phyloP scores from a whole-genome alignment of 371 early-diverging fungal species.

The Lichtheimia ornata region DNA sequence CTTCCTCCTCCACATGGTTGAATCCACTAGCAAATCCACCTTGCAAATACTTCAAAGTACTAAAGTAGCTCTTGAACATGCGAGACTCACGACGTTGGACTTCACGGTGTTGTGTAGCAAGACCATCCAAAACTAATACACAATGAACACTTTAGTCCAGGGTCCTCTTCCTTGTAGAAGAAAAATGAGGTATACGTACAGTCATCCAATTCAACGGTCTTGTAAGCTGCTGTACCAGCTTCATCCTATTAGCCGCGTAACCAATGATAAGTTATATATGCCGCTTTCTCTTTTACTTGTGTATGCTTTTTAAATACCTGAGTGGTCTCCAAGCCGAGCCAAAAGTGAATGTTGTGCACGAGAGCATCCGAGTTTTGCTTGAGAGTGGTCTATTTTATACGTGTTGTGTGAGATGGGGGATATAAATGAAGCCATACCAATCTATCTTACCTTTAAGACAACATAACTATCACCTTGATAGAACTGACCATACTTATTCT shows the following conservation, averaged over 20 bases:
- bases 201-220: slow-evolving; percentile 87
- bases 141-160: background rate
- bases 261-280: background rate
- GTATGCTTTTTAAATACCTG: slow-evolving; percentile 19
- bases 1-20: slow-evolving; percentile 66
- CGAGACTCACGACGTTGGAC: slow-evolving; percentile 69
- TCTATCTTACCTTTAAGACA: slow-evolving; percentile 66
- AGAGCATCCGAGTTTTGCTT: slow-evolving; percentile 62
- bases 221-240: slow-evolving; percentile 90
- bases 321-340: slow-evolving; percentile 78
- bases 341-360: slow-evolving; percentile 82
- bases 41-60: slow-evolving; percentile 50
- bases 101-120: slow-evolving; percentile 82
- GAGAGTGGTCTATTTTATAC: slow-evolving; percentile 45
- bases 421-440: background rate
- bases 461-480: slow-evolving; percentile 83
- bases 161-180: background rate
- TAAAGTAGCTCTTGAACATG: slow-evolving; percentile 71
- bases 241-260: slow-evolving; percentile 55
- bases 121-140: slow-evolving; percentile 59
- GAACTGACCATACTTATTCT: slow-evolving; percentile 68
- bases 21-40: slow-evolving; percentile 86
- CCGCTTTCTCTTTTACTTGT: slow-evolving; percentile 13
- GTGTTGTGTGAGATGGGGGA: background rate
- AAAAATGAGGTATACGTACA: slow-evolving; percentile 43